Conservation (phyloP, 2,329 filamentous ascomycete genomes). For the Trichophyton simii region DNA sequence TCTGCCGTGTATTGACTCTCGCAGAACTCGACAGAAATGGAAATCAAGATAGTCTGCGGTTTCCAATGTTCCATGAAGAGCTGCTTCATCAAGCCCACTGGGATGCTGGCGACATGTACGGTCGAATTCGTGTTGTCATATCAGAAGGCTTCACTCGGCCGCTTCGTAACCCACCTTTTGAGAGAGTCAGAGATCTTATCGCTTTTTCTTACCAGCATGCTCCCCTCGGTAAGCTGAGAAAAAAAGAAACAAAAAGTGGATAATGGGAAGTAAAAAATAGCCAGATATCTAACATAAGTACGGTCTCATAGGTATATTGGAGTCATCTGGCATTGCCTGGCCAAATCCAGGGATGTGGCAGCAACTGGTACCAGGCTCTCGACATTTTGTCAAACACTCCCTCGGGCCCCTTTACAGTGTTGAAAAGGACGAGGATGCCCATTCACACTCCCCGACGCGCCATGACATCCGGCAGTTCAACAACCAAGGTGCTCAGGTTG, state of each 20-base stretch:
- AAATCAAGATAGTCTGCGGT: conserved; percentile 51
- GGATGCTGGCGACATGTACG: conserved; percentile 57
- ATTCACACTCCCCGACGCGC: conserved; percentile 50
- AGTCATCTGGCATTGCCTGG: conserved; percentile 65
- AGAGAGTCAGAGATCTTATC: conserved; percentile 58
- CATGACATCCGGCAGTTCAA: conserved; percentile 16
- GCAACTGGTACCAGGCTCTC: conserved; percentile 32
- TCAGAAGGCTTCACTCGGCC: conserved; percentile 55
- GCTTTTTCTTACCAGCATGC: conserved; percentile 79
- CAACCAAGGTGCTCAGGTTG: conserved; percentile 16
- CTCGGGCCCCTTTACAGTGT: conserved; percentile 19
- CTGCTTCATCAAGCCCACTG: conserved; percentile 58
- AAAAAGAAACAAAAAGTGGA: not conserved
- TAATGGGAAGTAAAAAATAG: not conserved
- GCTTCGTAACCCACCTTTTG: conserved; percentile 40
- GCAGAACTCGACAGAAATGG: conserved; percentile 42
- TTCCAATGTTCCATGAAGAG: conserved; percentile 59
- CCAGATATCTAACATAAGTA: not conserved
- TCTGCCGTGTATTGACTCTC: conserved; percentile 28
- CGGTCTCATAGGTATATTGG: conserved; percentile 50
- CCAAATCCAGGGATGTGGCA: conserved; percentile 61
- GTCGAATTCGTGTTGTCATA: conserved; percentile 64
- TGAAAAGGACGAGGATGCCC: conserved; percentile 40
- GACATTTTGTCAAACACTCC: conserved; percentile 27
- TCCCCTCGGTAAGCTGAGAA: conserved; percentile 49